Base-by-base conservation (phyloP, 2,329 filamentous ascomycete genomes). In the Fusarium penzigii region DNA sequence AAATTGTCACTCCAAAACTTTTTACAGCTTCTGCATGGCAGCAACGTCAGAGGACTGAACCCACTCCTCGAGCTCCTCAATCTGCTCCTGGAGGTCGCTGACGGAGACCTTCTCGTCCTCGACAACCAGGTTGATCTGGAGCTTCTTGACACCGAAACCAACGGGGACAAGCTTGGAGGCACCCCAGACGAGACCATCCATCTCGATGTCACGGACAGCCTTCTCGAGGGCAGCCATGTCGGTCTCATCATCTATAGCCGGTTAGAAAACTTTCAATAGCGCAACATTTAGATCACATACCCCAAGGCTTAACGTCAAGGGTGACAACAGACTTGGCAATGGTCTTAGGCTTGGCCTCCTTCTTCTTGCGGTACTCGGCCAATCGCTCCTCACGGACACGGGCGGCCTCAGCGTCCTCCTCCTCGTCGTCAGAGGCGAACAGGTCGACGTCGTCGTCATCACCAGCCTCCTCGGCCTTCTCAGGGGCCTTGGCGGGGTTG, bases 101-200 rank as follows among this genome's bases (percentile, higher is more conserved):
- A 90, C 75, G 64, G 90, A 92, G 72, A 99, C 76, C 85, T 97
- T 97, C 64, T 97, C 93, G 74, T 99, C 94, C 83, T 97, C 94
- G 62, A 97, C 81, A 67, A 97, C 92, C 66, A 97, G 78, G 87
- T 90, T 97, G 82, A 99, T 96, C 85, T 97, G 93, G 61, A 99
- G 87, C 86, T 97, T 97, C 84, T 90, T 94, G 83, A 99, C 95
- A 83, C 94, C 94, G 83, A 90, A 99, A 70, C 92, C 93, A 68
- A 99, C 87, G 63, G 92, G 75, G 47, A 96, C 87, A 62, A 96
- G 81, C 83, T 94, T 90, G 75, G 89, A 92, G 62, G 82, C 86
- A 86, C 93, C 93, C 94, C 94, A 99, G 61, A 95, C 87, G 58
- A 99, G 90, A 79, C 94, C 94, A 45, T 97, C 93, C 83, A 89